Evolutionary conservation across 2,329 filamentous ascomycete genomes (phyloP), one percentile per base, ranked within the genome.

Genomic region (Ophiocordyceps robertsii): DNA sequence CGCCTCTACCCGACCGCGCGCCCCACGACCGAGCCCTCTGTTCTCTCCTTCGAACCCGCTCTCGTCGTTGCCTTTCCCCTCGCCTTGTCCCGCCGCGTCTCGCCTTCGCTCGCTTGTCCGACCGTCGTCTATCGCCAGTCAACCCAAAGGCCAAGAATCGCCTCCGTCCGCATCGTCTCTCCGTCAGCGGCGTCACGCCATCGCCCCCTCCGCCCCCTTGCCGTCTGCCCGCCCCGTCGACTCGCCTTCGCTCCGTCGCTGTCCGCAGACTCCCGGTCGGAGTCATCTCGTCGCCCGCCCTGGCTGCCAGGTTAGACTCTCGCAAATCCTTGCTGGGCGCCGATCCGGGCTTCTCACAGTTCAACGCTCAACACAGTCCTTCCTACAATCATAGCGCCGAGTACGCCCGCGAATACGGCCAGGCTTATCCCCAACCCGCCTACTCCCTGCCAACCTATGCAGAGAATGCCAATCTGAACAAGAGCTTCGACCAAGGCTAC

Each of bases 221-320:
- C 19, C 10, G 17, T 16, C n/a, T 40, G 16, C 33, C 8, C 29
- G 36, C 17, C 29, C 33, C 29, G 17, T 29, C 16, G 13, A 10
- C 9, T 36, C 30, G 9, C 27, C 40, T 40, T 43, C 39, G 13
- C 33, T 37, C 30, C 31, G 27, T 33, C 29, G 16, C 32, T 30
- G 16, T 31, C 47, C 49, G 49, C 17, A 30, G 59, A 58, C 62
- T 65, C 61, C 58, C 55, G 58, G 57, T 46, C 46, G 57, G 60
- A 58, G 59, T 61, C 57, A 40, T 40, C 43, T 42, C 32, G 49
- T 54, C 51, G 58, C 53, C 56, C 52, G 60, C 44, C 55, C 54
- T 67, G 62, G 63, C 62, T 54, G 54, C 56, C 47, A 56, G 63
- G 47, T 54, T 64, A 44, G 64, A 65, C 42, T 64, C 62, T 47